Evolutionary conservation across 108 stramenopile genomes (phyloP), one percentile per base, ranked within the genome.

Genomic region (Epipyxis sp.): DNA sequence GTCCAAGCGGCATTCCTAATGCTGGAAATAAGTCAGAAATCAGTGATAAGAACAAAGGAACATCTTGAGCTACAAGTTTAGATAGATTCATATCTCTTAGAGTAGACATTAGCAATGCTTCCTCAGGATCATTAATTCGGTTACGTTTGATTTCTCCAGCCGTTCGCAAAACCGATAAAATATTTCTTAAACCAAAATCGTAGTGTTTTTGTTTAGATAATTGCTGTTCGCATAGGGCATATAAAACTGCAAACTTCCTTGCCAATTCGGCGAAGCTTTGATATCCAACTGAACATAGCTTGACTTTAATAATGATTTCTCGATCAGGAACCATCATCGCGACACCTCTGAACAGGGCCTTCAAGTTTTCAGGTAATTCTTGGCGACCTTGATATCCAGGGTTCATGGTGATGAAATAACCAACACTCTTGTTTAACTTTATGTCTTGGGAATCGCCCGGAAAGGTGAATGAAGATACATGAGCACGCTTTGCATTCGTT

Each of bases 271-370:
- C 42, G 50, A 83, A 86, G 3, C 85, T 59, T 37, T 59, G 44
- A 79, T 88, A 89, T 0, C 89, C 89, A 29, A 88, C 89, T 32
- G 86, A 84, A 44, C 86, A 88, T 0, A 89, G 80, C 76, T 87
- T 88, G 39, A 89, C 88, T 57, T 86, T 86, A 37, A 88, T 88
- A 77, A 89, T 89, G 62, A 88, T 88, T 78, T 88, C 87, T 13
- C 80, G 77, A 68, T 88, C 87, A 27, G 88, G 88, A 1, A 87
- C 87, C 88, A 88, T 88, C 88, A 88, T 88, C 2, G 88, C 87
- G 16, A 88, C 88, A 34, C 83, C 76, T 1, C 88, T 67, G 62
- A 88, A 88, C 1, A 88, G 76, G 0, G 83, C 85, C 61, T 88
- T 88, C 25, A 88, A 80, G 69, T 88, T 88, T 59, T 88, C 88